phyloP scores from a whole-genome alignment of 768 basidiomycete genomes.

The Mycena albidolilacea region DNA sequence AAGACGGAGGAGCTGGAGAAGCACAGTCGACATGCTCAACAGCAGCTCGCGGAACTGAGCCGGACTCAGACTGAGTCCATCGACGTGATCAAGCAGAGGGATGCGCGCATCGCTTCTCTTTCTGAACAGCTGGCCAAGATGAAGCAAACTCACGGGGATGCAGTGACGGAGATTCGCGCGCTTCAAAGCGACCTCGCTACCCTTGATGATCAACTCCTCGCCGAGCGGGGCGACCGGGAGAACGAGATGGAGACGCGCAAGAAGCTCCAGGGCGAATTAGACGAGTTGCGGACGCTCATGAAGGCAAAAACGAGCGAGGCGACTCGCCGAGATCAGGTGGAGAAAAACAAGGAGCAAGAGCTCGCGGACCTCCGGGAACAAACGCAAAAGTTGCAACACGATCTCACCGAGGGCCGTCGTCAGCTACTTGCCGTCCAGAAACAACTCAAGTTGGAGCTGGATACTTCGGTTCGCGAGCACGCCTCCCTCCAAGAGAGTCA shows the following conservation, averaged over 20 bases:
- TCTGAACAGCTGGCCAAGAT: slow-evolving; percentile 66
- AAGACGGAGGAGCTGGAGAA: slow-evolving; percentile 76
- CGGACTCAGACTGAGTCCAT: slow-evolving; percentile 85
- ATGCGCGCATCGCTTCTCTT: slow-evolving; percentile 74
- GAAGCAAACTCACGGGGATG: slow-evolving; percentile 67
- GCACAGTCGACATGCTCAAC: slow-evolving; percentile 78
- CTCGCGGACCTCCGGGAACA: slow-evolving; percentile 79
- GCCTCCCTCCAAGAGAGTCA: slow-evolving; percentile 72
- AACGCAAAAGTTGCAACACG: slow-evolving; percentile 71
- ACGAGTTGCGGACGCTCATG: slow-evolving; percentile 87
- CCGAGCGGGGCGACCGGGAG: slow-evolving; percentile 67
- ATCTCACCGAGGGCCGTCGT: slow-evolving; percentile 76
- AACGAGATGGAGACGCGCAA: slow-evolving; percentile 63
- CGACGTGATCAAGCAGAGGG: slow-evolving; percentile 81
- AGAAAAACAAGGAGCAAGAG: slow-evolving; percentile 91
- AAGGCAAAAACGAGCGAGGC: slow-evolving; percentile 91
- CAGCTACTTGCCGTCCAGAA: slow-evolving; percentile 75
- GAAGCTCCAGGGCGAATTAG: slow-evolving; percentile 86
- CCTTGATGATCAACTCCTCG: slow-evolving; percentile 72
- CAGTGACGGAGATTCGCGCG: slow-evolving; percentile 74
- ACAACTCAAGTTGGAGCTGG: slow-evolving; percentile 83
- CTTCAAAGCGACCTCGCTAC: slow-evolving; percentile 80
- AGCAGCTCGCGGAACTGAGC: slow-evolving; percentile 84
- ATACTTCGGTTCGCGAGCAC: slow-evolving; percentile 74
- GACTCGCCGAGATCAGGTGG: slow-evolving; percentile 84